Base-by-base conservation (phyloP, 176 grass and related monocot genomes). In the Carex kokanica region DNA sequence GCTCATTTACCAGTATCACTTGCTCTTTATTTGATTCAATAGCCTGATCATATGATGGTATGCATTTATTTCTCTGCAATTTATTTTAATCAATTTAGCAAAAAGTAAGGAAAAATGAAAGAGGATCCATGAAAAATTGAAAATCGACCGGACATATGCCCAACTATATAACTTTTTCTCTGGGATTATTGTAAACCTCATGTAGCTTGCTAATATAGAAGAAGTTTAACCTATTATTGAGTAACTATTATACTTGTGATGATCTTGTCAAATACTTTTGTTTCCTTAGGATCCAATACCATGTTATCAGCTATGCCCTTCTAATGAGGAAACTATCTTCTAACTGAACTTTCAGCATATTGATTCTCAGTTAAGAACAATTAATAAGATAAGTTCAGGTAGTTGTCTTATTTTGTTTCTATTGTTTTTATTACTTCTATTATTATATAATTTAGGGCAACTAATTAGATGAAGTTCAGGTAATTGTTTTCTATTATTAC, bases 281-380 rank as follows among this genome's bases (percentile, higher is more conserved):
- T 16, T 74, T 74, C 45, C 21, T 49, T 78, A 98, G 95, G 88
- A 84, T 88, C 88, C 95, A 77, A 60, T 88, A 79, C 83, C 91
- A 34, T 87, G 90, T 13, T 81, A 81, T 60, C 79, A 81, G 59
- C 60, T 86, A n/a, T 78, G 84, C 66, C 80, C 88, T 80, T 88
- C 91, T 62, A 85, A 89, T n/a, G 58, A 91, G 81, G 87, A 91
- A 83, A 78, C 84, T 65, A 90, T 98, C 83, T 89, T 95, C 31
- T 84, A 86, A 5, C 68, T 89, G 69, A 92, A 88, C 67, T 80
- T 88, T 67, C 82, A 88, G 31, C 85, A 90, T 84, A 89, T 17
- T 52, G 89, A 91, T 85, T 73, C 92, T 79, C 92, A 91, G 59
- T 71, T 93, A 56, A 91, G 88, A 84, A 62, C 87, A 27, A 83